Conservation (phyloP, 345 rosid genomes). For the Eucalyptus caleyi region DNA sequence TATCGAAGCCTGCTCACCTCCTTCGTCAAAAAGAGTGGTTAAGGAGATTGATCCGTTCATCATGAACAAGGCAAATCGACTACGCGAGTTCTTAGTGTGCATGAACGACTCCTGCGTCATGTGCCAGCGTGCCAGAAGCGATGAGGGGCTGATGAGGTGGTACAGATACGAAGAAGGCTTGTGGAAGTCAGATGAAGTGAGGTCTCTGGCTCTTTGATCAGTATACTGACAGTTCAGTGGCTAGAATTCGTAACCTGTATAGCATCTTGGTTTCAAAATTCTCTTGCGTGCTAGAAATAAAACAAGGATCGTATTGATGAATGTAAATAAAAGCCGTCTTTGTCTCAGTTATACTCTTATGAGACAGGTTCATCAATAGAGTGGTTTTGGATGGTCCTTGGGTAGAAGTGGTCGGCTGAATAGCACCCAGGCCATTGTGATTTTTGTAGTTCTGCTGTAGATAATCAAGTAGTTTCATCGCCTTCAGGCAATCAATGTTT, state of each 20-base stretch:
- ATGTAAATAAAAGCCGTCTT: background rate
- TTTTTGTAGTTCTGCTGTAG: background rate
- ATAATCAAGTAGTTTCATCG: background rate
- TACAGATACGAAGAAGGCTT: slow-evolving; percentile 71
- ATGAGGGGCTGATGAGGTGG: slow-evolving; percentile 89
- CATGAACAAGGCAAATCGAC: slow-evolving; percentile 33
- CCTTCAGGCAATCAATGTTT: background rate
- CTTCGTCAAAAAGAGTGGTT: slow-evolving; percentile 20
- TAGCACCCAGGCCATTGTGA: background rate
- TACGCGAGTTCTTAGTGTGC: slow-evolving; percentile 53
- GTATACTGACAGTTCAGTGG: background rate
- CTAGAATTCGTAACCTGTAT: background rate
- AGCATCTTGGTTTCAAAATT: background rate
- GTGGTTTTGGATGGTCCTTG: background rate
- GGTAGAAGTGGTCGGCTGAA: background rate
- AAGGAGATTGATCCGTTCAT: slow-evolving; percentile 38
- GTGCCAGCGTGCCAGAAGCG: slow-evolving; percentile 59
- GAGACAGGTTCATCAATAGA: background rate
- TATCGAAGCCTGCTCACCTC: slow-evolving; percentile 25
- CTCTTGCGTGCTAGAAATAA: background rate
- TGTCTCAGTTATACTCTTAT: background rate
- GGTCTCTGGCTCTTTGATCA: slow-evolving; percentile 38
- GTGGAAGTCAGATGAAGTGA: slow-evolving; percentile 69
- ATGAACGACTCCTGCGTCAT: slow-evolving; percentile 44
- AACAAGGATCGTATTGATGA: background rate